A percentile compares a stretch with the other conserved stretches of the same genome.
Conservation (phyloP, 2,329 filamentous ascomycete genomes). For the Fusarium goolgardi region DNA sequence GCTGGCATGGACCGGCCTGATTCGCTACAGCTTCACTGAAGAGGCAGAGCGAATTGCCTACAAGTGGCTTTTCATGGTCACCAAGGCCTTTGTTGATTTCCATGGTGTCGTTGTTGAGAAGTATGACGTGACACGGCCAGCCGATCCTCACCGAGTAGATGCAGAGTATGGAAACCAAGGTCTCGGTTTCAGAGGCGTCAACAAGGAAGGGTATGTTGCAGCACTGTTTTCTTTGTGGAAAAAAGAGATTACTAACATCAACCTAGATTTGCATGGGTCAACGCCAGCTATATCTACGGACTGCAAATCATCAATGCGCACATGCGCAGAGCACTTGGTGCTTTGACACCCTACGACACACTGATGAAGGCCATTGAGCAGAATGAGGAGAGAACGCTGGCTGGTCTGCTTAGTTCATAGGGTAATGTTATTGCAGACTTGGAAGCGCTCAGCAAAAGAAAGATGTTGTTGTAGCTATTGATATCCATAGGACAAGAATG, state of each 20-base stretch:
- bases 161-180: conserved; percentile 99
- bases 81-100: conserved; percentile 97
- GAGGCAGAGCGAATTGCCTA: conserved; percentile 92
- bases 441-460: conserved; percentile 21
- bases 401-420: conserved; percentile 52
- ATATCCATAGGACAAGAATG: conserved; percentile 18
- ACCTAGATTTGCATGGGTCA: conserved; percentile 94
- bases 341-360: conserved; percentile 86
- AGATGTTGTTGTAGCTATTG: conserved; percentile 4
- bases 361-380: conserved; percentile 76
- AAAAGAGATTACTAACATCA: conserved; percentile 44
- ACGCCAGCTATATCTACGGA: conserved; percentile 96
- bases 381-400: conserved; percentile 65
- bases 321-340: conserved; percentile 88
- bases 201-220: conserved; percentile 82
- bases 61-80: conserved; percentile 98
- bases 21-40: conserved; percentile 90
- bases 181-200: conserved; percentile 92
- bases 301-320: conserved; percentile 89
- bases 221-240: neutral
- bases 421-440: conserved; percentile 19
- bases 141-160: conserved; percentile 92
- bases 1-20: conserved; percentile 92
- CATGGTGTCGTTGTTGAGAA: conserved; percentile 99
- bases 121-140: conserved; percentile 92